Conservation (phyloP, 163 green algal genomes). For the Chlamydomonas reinhardtii region DNA sequence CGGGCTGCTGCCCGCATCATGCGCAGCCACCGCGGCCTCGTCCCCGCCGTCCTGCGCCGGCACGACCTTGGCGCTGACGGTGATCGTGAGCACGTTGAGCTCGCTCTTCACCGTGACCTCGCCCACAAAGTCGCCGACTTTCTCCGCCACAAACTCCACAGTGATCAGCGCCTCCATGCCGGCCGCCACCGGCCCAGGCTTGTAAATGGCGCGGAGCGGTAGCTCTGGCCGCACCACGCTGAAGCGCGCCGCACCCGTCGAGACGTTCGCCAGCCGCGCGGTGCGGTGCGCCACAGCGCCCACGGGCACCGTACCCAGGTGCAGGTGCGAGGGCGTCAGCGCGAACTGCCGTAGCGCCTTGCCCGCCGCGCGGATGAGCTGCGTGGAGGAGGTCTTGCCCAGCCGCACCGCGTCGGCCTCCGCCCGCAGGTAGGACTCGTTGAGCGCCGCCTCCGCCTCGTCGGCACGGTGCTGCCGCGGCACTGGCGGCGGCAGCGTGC, state of each 20-base stretch:
- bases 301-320: slow-evolving; percentile 69
- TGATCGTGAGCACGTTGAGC: slow-evolving; percentile 65
- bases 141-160: slow-evolving; percentile 65
- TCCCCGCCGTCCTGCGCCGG: not conserved
- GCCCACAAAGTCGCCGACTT: slow-evolving; percentile 65
- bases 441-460: slow-evolving; percentile 50
- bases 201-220: slow-evolving; percentile 61
- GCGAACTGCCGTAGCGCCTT: slow-evolving; percentile 62
- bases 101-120: slow-evolving; percentile 64
- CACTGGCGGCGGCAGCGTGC: slow-evolving; percentile 49
- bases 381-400: slow-evolving; percentile 55
- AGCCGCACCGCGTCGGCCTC: slow-evolving; percentile 58
- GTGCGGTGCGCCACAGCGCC: slow-evolving; percentile 61
- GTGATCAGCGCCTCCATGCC: slow-evolving; percentile 72
- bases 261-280: slow-evolving; percentile 68
- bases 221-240: slow-evolving; percentile 57
- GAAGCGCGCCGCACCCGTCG: slow-evolving; percentile 64
- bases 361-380: slow-evolving; percentile 52
- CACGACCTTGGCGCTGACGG: slow-evolving; percentile 65
- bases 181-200: slow-evolving; percentile 62
- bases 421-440: slow-evolving; percentile 59
- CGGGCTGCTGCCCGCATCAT: not conserved
- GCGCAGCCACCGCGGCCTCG: not conserved
- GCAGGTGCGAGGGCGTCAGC: slow-evolving; percentile 69
- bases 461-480: slow-evolving; percentile 43